Evolutionary conservation across 2,329 filamentous ascomycete genomes (phyloP).

Genomic region (Botrytis sinoallii): DNA sequence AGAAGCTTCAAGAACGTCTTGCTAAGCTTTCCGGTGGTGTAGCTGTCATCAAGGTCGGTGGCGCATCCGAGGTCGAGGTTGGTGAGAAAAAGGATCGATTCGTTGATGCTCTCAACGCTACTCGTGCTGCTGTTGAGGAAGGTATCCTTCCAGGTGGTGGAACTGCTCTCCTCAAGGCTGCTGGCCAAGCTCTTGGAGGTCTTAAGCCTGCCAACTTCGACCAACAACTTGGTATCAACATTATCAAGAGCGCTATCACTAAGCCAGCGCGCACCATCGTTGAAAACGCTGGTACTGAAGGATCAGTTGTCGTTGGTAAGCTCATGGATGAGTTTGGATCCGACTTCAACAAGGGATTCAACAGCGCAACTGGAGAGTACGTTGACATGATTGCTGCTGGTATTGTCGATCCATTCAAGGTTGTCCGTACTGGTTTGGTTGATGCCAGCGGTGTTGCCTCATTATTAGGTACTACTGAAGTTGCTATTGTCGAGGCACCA

Average conservation of each 20-base stretch:
- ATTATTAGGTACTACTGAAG: conserved; percentile 94
- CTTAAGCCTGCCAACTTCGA: conserved; percentile 95
- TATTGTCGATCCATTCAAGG: conserved; percentile 99
- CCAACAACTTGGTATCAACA: conserved; percentile 96
- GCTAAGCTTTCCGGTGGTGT: conserved; percentile 99
- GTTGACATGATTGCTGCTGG: conserved; percentile 96
- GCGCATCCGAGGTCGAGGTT: conserved; percentile 96
- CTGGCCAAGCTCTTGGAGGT: conserved; percentile 77
- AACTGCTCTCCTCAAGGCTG: conserved; percentile 95
- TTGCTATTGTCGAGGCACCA: conserved; percentile 95
- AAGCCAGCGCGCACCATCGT: conserved; percentile 92
- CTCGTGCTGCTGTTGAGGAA: conserved; percentile 96
- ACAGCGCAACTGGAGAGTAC: conserved; percentile 95
- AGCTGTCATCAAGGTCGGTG: conserved; percentile 98
- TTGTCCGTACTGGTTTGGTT: conserved; percentile 91
- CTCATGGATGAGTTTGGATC: conserved; percentile 86
- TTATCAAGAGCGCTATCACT: conserved; percentile 97
- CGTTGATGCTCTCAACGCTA: conserved; percentile 96
- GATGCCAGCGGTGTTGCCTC: conserved; percentile 96
- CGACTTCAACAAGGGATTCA: conserved; percentile 98
- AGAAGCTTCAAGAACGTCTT: conserved; percentile 99
- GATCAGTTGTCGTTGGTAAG: conserved; percentile 95
- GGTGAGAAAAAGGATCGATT: conserved; percentile 99
- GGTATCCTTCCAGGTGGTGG: conserved; percentile 98
- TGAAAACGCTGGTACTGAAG: conserved; percentile 95